Evolutionary conservation across 345 rosid genomes (phyloP).

Genomic region (Eucalyptus fibrosa): DNA sequence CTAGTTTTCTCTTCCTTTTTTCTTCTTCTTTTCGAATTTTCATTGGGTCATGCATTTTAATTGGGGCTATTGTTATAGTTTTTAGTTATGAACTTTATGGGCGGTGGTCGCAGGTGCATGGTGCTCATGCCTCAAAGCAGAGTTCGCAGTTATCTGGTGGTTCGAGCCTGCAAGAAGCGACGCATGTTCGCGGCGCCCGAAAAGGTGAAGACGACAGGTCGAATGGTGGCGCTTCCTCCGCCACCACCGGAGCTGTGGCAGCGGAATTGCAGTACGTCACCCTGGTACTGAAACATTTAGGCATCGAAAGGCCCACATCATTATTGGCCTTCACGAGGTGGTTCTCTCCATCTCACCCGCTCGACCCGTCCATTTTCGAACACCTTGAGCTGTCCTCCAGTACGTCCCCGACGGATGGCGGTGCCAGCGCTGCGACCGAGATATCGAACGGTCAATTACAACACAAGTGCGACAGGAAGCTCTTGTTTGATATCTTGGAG

Average conservation of each 20-base stretch:
- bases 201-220: neutral
- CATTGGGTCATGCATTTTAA: neutral
- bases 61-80: neutral
- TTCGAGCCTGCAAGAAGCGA: constrained; percentile 40
- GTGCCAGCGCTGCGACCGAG: neutral
- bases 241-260: neutral
- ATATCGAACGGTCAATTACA: neutral
- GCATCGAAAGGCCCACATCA: constrained; percentile 34
- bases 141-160: constrained; percentile 43
- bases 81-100: neutral
- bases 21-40: neutral
- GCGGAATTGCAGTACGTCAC: constrained; percentile 49
- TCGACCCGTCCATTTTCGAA: constrained; percentile 62
- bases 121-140: constrained; percentile 28
- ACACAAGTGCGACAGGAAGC: constrained; percentile 48
- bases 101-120: constrained; percentile 6
- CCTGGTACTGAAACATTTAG: constrained; percentile 34
- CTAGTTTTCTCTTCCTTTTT: neutral
- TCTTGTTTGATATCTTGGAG: constrained; percentile 50
- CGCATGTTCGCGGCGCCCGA: neutral
- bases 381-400: constrained; percentile 29
- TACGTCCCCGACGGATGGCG: neutral
- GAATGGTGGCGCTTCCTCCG: neutral
- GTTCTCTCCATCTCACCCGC: constrained; percentile 60
- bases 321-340: constrained; percentile 24